Conservation (phyloP, 192 early-diverging fungal species). For the Martensiomyces pterosporus region DNA sequence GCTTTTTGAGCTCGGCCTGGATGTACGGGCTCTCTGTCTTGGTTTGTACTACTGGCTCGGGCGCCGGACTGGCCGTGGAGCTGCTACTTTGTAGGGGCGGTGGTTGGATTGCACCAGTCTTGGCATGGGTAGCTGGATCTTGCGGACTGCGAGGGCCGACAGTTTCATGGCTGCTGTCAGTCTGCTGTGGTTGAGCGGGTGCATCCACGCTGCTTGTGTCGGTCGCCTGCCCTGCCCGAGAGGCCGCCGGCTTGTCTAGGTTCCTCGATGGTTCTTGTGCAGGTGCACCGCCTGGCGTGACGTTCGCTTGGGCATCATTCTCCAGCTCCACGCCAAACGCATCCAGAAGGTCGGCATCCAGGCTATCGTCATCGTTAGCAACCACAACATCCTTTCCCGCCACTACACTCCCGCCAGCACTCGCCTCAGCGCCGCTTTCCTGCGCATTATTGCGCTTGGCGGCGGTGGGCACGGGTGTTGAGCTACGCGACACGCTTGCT, state of each 20-base stretch:
- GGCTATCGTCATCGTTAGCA: constrained; percentile 13
- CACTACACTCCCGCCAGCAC: not conserved
- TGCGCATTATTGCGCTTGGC: not conserved
- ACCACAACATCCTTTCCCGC: not conserved
- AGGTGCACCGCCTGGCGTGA: not conserved
- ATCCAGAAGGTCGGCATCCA: constrained; percentile 41
- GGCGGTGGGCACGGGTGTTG: no score
- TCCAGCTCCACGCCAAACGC: constrained; percentile 54
- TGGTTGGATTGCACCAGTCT: no score
- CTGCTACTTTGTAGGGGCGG: no score
- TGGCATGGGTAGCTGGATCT: no score
- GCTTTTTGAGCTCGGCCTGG: constrained; percentile 33
- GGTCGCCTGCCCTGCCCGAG: not conserved
- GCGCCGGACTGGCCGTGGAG: no score
- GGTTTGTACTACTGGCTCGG: no score
- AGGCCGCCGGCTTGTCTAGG: constrained; percentile 1
- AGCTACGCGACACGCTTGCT: no score
- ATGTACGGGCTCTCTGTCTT: constrained; percentile 28
- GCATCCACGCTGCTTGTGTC: not conserved
- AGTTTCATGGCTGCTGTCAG: no score
- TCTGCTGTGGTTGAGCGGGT: no score
- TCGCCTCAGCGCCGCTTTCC: not conserved
- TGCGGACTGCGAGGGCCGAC: no score
- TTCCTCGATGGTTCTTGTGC: no score
- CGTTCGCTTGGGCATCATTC: constrained; percentile 12